These are phyloP conservation scores for Trametes gibbosa DNA, from an alignment of 768 basidiomycete genomes.

Conservation along the genomic window DNA sequence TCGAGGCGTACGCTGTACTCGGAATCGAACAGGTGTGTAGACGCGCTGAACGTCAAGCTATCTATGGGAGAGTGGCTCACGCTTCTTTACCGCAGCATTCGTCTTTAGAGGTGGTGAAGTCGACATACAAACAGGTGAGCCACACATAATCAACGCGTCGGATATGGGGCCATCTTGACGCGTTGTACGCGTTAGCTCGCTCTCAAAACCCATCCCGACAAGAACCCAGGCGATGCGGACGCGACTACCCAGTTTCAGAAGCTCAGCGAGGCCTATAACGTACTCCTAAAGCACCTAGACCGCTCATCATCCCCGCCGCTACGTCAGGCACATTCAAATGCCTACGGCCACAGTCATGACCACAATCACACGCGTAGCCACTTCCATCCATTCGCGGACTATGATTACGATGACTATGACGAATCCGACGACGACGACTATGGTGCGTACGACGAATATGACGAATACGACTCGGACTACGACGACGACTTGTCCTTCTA, in stretches of 20 bases:
- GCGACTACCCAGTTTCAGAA: constrained; percentile 71
- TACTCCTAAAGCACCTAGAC: constrained; percentile 56
- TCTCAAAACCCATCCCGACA: constrained; percentile 72
- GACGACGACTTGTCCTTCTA: constrained; percentile 41
- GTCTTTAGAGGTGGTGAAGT: constrained; percentile 62
- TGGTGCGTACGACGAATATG: constrained; percentile 26
- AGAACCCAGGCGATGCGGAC: constrained; percentile 61
- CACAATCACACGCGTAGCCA: constrained; percentile 13
- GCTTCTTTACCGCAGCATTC: constrained; percentile 42
- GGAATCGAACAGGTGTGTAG: constrained; percentile 51
- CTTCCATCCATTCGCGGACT: constrained; percentile 31
- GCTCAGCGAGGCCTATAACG: constrained; percentile 65
- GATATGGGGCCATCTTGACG: background rate
- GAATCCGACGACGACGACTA: constrained; percentile 37
- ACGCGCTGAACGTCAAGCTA: too few species aligned
- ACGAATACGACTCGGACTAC: constrained; percentile 35
- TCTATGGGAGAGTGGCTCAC: background rate
- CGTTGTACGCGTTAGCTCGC: constrained; percentile 43
- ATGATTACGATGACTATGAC: constrained; percentile 30
- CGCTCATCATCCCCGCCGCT: constrained; percentile 30
- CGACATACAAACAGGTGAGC: constrained; percentile 63
- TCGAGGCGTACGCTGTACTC: constrained; percentile 42
- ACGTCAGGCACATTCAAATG: constrained; percentile 15
- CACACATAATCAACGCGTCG: background rate
- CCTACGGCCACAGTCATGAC: constrained; percentile 1